Base-by-base conservation (phyloP, 257 asterid genomes). In the Solanum sitiens region DNA sequence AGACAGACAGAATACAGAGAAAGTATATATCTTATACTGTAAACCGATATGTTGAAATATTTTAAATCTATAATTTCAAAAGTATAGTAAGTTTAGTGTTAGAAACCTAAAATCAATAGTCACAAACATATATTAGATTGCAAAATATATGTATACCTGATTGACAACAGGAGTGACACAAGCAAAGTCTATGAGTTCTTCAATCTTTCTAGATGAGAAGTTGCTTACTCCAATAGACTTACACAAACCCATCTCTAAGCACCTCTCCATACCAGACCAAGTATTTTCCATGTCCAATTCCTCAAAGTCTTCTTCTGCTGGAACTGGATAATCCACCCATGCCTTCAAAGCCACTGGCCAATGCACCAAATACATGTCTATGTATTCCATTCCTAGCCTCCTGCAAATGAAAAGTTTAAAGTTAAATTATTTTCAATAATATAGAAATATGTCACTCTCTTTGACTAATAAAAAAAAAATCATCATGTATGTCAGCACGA, bases 261-360 rank as follows among this genome's bases (percentile, higher is more conserved):
- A 96, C 88, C 88, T 93, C 85, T 95, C 98, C 99, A 96, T 96
- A 0, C 98, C 98, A 7, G 77, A 70, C 99, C 99, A 96, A 2
- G 97, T 94, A 37, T 87, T 68, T 86, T 92, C 93, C 53, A 95
- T 68, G 80, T 94, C 96, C 4, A 96, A 87, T 13, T 21, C 13
- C 77, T 92, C 95, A 86, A 92, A 94, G 6, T 95, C 98, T 21
- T 94, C 95, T 77, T 93, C 98, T 13, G 56, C 59, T 0, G 98
- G 98, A 50, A 94, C 70, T 14, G 98, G 96, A 23, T 89, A 86
- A 56, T 27, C n/a, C 3, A 87, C 95, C 94, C 98, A 93, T 23
- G 94, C 89, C 94, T 94, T 95, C 92, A 96, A 65, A 20, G 65
- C 91, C 91, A 96, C 94, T 6, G 99, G 99, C 99, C 99, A 96